Evolutionary conservation across 345 rosid species (phyloP), one percentile per base, ranked within the genome.

Genomic region (Dipteronia dyeriana): DNA sequence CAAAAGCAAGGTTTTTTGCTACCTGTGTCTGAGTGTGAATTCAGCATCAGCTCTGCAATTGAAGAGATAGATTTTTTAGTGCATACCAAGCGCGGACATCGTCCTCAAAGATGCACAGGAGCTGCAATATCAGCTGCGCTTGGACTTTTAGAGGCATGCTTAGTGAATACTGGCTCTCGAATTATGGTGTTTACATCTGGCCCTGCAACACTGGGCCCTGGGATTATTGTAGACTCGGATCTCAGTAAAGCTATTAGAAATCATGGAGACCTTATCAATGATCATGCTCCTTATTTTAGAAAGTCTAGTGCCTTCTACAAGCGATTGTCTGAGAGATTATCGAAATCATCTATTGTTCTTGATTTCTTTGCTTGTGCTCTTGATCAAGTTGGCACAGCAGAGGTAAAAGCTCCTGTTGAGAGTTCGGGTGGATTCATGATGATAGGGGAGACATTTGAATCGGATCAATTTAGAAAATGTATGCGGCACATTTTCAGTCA

Each of bases 301-400:
- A 94, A 84, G 81, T 94, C 98, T 34, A 69, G 85, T 29, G 84
- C 77, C 70, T 96, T 91, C 83, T 96, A 96, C 86, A 87, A 81
- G 71, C 82, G 76, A 47, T 39, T 96, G 78, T 88, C 86, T 0
- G 85, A 86, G 79, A 86, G 97, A 79, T 85, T 94, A 56, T 83
- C 87, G 13, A 88, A 91, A 88, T 84, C 87, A 9, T 90, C 97
- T 13, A 74, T 83, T 56, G 89, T 83, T 85, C 94, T 96, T 23
- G 98, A 96, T 88, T 79, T 96, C 81, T 94, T 94, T 67, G 98
- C 98, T 73, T 96, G 95, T 80, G 91, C 97, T 81, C 97, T 94
- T 73, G 99, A 96, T 86, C 97, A 96, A 86, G 90, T 92, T 45
- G 99, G 99, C 75, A 92, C 84, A 51, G 97, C 97, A 0, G 98